Evolutionary conservation across 768 basidiomycete species (phyloP).

Genomic region (Trametes maxima): DNA sequence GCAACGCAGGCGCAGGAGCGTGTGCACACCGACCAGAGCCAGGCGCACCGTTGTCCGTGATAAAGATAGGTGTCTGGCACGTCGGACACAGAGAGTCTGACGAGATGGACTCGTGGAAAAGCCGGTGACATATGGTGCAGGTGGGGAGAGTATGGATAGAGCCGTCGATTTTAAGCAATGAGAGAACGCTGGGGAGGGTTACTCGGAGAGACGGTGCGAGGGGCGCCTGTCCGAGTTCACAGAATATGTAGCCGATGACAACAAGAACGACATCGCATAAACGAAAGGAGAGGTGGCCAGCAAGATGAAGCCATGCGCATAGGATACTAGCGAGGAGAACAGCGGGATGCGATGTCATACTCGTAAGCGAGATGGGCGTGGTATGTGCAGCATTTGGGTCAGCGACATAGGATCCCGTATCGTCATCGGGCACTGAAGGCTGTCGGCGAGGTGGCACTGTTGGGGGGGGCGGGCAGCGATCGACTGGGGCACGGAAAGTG

Average conservation of each 20-base stretch:
- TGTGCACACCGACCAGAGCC: no score
- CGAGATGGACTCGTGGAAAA: neutral
- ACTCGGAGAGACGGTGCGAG: neutral
- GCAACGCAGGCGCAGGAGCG: no score
- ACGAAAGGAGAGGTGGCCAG: slow-evolving; percentile 1
- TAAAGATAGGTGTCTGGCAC: slow-evolving; percentile 12
- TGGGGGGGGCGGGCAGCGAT: no score
- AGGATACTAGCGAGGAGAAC: slow-evolving; percentile 2
- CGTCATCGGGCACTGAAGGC: no score
- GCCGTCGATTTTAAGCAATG: neutral
- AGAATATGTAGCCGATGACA: neutral
- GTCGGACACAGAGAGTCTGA: neutral
- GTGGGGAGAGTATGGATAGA: neutral
- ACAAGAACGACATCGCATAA: neutral
- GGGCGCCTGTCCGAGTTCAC: neutral
- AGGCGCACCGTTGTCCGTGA: no score
- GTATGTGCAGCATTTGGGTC: no score
- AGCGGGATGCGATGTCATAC: neutral
- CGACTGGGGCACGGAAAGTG: no score
- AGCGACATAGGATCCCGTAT: no score
- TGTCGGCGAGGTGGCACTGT: no score
- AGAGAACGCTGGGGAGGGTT: neutral
- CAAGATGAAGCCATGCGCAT: slow-evolving; percentile 1
- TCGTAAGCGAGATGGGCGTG: no score
- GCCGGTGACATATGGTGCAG: neutral